A percentile compares a stretch with the other conserved stretches of the same genome.
Evolutionary conservation across 2,329 filamentous ascomycete genomes (phyloP).

Genomic region (Fusarium sp.): DNA sequence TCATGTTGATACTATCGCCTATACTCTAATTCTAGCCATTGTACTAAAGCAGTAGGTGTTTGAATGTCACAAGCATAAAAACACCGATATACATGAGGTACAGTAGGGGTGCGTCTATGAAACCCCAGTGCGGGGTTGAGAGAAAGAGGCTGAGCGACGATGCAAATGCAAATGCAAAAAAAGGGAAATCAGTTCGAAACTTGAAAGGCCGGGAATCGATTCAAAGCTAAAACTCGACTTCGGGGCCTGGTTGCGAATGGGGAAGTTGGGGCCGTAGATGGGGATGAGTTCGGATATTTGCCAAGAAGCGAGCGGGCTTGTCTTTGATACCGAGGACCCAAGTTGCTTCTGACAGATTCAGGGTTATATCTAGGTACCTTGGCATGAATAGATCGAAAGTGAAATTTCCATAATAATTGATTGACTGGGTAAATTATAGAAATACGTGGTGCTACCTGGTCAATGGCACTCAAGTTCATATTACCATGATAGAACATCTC

Average conservation of each 20-base stretch:
- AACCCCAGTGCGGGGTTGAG: conserved; percentile 24
- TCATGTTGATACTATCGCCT: conserved; percentile 4
- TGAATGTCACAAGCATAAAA: conserved; percentile 4
- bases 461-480: background rate
- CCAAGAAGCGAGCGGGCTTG: conserved; percentile 26
- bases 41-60: conserved; percentile 32
- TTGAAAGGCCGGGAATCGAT: conserved; percentile 6
- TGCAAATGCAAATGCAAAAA: background rate
- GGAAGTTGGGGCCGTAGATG: conserved; percentile 30
- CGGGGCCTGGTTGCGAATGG: conserved; percentile 23
- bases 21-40: background rate
- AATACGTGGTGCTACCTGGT: too few relatives aligned
- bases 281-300: conserved; percentile 5
- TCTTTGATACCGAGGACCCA: background rate
- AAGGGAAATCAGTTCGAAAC: conserved; percentile 6
- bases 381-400: too few relatives aligned
- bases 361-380: too few relatives aligned
- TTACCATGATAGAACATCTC: background rate
- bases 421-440: too few relatives aligned
- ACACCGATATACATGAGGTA: background rate
- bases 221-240: background rate
- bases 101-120: conserved; percentile 17
- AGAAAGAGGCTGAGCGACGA: conserved; percentile 16
- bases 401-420: too few relatives aligned
- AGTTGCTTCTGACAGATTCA: too few relatives aligned